Evolutionary conservation across 805 yeast species (phyloP).

Genomic region (Teunomyces panamensis): DNA sequence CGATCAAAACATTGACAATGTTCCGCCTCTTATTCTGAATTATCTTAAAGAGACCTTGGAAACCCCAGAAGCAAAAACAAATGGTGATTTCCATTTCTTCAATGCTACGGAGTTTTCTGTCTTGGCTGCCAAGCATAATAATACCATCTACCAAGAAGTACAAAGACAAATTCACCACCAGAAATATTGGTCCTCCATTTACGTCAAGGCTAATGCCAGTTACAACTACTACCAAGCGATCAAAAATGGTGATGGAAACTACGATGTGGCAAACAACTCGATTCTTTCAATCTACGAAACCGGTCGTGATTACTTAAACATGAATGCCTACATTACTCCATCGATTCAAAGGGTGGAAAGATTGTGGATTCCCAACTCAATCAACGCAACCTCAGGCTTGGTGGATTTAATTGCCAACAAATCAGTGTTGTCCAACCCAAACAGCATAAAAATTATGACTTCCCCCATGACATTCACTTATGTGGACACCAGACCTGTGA

Average conservation of each 20-base stretch:
- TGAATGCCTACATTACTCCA: conserved; percentile 43
- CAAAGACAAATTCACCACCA: conserved; percentile 22
- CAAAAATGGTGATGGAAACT: conserved; percentile 24
- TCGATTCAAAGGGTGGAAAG: conserved; percentile 36
- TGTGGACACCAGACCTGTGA: conserved; percentile 50
- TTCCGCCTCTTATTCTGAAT: conserved; percentile 28
- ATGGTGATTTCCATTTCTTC: conserved; percentile 20
- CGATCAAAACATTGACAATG: conserved; percentile 17
- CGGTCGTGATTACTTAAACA: conserved; percentile 57
- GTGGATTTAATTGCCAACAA: conserved; percentile 10
- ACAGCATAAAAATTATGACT: conserved; percentile 18
- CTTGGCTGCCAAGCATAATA: conserved; percentile 21
- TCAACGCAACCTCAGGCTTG: conserved; percentile 20
- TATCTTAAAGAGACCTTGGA: conserved; percentile 12
- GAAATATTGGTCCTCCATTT: conserved; percentile 28
- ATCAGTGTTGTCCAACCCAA: conserved; percentile 10
- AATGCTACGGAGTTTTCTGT: conserved; percentile 25
- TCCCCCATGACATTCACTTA: conserved; percentile 33
- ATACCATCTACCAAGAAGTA: conserved; percentile 18
- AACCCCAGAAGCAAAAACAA: conserved; percentile 19
- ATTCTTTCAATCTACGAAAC: conserved; percentile 53
- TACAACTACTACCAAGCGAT: conserved; percentile 38
- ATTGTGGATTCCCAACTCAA: conserved; percentile 24
- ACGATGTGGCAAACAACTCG: conserved; percentile 26
- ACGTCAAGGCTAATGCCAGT: conserved; percentile 26